A percentile compares a stretch with the other conserved stretches of the same genome.
These are phyloP conservation scores for Lactarius psammicola DNA, from an alignment of 768 basidiomycete species.

Conservation along the genomic window DNA sequence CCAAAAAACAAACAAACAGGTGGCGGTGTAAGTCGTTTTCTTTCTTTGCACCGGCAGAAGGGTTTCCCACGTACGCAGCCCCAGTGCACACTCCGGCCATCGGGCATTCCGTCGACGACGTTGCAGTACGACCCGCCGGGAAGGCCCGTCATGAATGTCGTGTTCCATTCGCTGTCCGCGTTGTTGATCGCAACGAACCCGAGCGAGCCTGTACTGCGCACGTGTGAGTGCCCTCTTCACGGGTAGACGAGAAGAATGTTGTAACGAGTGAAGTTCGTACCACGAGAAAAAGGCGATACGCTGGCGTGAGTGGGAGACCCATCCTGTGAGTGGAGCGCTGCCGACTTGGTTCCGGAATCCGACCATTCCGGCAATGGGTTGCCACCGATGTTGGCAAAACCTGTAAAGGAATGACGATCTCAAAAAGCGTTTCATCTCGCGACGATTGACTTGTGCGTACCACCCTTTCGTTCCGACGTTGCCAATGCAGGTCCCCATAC, in stretches of 20 bases:
- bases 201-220: constrained; percentile 40
- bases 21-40: neutral
- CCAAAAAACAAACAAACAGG: neutral
- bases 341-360: constrained; percentile 63
- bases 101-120: constrained; percentile 50
- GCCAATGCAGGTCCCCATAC: constrained; percentile 49
- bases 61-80: constrained; percentile 38
- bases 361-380: constrained; percentile 56
- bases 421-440: no score
- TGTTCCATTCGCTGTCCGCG: constrained; percentile 51
- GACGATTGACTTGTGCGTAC: constrained; percentile 18
- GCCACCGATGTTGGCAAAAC: constrained; percentile 65
- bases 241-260: neutral
- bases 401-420: constrained; percentile 17
- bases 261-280: constrained; percentile 35
- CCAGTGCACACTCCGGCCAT: constrained; percentile 50
- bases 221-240: neutral
- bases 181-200: constrained; percentile 73
- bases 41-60: neutral
- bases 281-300: constrained; percentile 69
- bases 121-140: constrained; percentile 64
- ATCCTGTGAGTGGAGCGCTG: constrained; percentile 48
- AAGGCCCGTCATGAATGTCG: constrained; percentile 56
- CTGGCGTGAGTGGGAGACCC: constrained; percentile 54
- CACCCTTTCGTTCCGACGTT: constrained; percentile 54